Conservation (phyloP, 805 yeast species). For the Lipomyces lipofer region DNA sequence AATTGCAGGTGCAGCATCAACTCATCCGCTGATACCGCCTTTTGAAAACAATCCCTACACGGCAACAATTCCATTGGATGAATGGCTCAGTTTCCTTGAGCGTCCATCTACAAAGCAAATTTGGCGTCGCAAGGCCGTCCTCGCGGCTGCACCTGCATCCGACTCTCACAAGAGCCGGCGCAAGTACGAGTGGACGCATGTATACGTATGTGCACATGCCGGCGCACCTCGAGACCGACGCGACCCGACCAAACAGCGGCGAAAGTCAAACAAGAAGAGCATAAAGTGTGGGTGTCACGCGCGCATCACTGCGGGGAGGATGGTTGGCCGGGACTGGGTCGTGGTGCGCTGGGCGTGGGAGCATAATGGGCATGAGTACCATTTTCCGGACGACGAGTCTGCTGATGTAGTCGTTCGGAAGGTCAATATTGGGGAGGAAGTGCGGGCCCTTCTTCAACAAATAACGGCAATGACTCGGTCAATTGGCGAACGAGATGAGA, state of each 20-base stretch:
- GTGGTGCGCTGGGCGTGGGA: constrained; percentile 14
- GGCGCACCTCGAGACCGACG: constrained; percentile 19
- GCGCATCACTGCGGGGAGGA: constrained; percentile 4
- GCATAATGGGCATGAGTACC: constrained; percentile 14
- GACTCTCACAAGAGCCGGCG: not conserved
- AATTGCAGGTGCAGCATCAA: not conserved
- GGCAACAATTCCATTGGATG: constrained; percentile 2
- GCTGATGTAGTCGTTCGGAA: no score
- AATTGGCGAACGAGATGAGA: no score
- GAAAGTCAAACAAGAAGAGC: constrained; percentile 6
- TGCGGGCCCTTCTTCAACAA: no score
- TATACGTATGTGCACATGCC: constrained; percentile 19
- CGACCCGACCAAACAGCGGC: constrained; percentile 22
- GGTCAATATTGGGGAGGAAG: no score
- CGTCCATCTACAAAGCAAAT: constrained; percentile 5
- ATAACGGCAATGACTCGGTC: no score
- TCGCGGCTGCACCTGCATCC: not conserved
- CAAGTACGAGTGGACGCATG: constrained; percentile 47
- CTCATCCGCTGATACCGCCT: constrained; percentile 4
- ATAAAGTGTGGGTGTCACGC: constrained; percentile 22
- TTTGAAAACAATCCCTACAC: constrained; percentile 9
- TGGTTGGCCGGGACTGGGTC: not conserved
- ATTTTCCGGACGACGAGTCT: no score
- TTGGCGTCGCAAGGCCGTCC: constrained; percentile 16
- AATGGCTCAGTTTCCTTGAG: constrained; percentile 7